These are phyloP conservation scores for Fusarium lyarnte DNA, from an alignment of 2,329 filamentous ascomycete genomes.

Conservation along the genomic window DNA sequence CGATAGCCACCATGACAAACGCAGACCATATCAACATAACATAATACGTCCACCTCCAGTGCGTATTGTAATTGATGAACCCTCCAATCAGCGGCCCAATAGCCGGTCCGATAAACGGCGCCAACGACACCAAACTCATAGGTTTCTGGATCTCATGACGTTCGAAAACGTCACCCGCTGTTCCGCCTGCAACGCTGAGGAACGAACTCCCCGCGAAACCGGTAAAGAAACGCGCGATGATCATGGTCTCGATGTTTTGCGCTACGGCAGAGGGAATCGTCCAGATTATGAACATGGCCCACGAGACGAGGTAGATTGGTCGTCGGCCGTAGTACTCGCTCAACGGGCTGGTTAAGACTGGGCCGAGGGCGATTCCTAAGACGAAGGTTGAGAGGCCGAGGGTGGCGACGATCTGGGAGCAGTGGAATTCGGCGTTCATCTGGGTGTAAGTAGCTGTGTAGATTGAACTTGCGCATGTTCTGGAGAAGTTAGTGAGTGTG, in stretches of 20 bases:
- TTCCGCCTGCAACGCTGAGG: slow-evolving; percentile 33
- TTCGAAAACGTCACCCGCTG: slow-evolving; percentile 27
- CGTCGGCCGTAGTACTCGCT: slow-evolving; percentile 78
- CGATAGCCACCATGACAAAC: slow-evolving; percentile 7
- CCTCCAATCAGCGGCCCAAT: slow-evolving; percentile 32
- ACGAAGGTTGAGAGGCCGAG: slow-evolving; percentile 34
- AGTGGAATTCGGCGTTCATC: slow-evolving; percentile 28
- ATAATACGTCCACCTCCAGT: slow-evolving; percentile 39
- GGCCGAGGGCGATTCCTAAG: slow-evolving; percentile 66
- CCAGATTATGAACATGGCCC: slow-evolving; percentile 77
- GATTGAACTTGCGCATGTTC: slow-evolving; percentile 81
- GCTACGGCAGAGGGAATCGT: slow-evolving; percentile 81
- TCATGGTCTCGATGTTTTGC: slow-evolving; percentile 77
- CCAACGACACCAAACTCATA: slow-evolving; percentile 33
- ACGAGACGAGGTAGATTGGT: slow-evolving; percentile 78
- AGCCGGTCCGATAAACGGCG: slow-evolving; percentile 31
- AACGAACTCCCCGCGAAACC: slow-evolving; percentile 68
- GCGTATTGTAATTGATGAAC: slow-evolving; percentile 26
- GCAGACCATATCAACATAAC: slow-evolving; percentile 33
- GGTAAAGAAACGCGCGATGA: slow-evolving; percentile 78
- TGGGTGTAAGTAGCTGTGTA: slow-evolving; percentile 57
- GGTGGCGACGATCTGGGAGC: slow-evolving; percentile 8
- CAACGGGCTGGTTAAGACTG: slow-evolving; percentile 66
- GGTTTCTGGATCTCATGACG: slow-evolving; percentile 29
- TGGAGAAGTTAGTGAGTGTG: slow-evolving; percentile 44